These are phyloP conservation scores for Sonneratia caseolaris DNA, from an alignment of 345 rosid genomes.

Conservation along the genomic window DNA sequence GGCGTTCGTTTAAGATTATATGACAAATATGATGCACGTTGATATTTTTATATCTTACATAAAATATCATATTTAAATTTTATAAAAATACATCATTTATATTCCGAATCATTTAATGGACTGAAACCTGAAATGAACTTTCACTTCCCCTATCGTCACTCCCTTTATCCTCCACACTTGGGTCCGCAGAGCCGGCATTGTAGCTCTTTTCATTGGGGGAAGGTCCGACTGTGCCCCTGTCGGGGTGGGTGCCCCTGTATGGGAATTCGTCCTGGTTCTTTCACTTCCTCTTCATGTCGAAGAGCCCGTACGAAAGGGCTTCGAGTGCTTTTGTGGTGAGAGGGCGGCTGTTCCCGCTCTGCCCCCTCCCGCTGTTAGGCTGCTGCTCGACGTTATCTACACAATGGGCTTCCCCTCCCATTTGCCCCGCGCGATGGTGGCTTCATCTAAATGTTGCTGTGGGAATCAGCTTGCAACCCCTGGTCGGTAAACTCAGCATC, in stretches of 20 bases:
- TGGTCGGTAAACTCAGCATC: conserved; percentile 24
- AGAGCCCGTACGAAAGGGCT: conserved; percentile 39
- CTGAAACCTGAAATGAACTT: neutral
- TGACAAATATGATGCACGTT: too few relatives aligned
- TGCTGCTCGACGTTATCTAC: conserved; percentile 16
- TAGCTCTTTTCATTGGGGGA: conserved; percentile 8
- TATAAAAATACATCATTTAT: too few relatives aligned
- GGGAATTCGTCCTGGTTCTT: conserved; percentile 14
- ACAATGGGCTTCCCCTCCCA: neutral
- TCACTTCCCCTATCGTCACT: conserved; percentile 6
- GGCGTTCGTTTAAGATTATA: too few relatives aligned
- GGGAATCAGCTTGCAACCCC: conserved; percentile 10
- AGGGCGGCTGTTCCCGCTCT: conserved; percentile 45
- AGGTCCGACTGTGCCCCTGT: conserved; percentile 2
- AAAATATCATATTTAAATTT: too few relatives aligned
- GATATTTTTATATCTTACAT: too few relatives aligned
- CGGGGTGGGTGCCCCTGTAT: conserved; percentile 16
- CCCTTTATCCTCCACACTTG: conserved; percentile 17
- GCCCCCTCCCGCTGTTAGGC: conserved; percentile 25
- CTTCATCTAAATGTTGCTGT: conserved; percentile 6
- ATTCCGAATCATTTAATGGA: neutral
- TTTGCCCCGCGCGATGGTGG: conserved; percentile 4
- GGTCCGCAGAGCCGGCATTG: conserved; percentile 1
- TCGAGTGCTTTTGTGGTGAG: conserved; percentile 49
- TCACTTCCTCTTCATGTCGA: conserved; percentile 27